These are phyloP conservation scores for Beverwykella pulmonaria DNA, from an alignment of 495 filamentous ascomycete genomes.

Conservation along the genomic window DNA sequence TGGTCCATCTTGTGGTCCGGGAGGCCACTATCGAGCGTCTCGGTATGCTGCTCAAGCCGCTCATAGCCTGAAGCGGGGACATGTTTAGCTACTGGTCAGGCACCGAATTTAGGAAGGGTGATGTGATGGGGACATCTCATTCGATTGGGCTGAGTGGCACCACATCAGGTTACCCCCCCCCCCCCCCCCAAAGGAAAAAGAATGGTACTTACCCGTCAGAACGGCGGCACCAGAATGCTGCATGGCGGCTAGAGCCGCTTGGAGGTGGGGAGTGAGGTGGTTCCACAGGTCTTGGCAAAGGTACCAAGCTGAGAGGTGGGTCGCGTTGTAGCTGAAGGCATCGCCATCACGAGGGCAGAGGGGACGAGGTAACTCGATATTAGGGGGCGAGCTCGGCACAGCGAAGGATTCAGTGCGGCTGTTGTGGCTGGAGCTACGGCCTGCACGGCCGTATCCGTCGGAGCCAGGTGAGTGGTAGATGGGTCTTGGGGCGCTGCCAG, in stretches of 20 bases:
- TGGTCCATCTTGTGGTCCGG: no score
- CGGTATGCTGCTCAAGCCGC: conserved; percentile 32
- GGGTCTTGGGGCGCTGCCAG: conserved; percentile 5
- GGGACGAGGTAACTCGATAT: conserved; percentile 31
- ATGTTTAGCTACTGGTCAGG: not conserved
- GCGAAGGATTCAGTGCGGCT: not conserved
- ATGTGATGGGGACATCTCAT: not conserved
- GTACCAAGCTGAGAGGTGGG: conserved; percentile 36
- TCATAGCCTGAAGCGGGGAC: conserved; percentile 17
- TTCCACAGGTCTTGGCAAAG: conserved; percentile 35
- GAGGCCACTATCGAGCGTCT: not conserved
- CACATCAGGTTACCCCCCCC: no score
- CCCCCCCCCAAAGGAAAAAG: no score
- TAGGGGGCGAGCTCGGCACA: not conserved
- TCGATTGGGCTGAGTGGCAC: conserved; percentile 2
- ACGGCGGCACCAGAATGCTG: conserved; percentile 43
- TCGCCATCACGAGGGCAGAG: conserved; percentile 36
- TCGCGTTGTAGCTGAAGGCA: conserved; percentile 42
- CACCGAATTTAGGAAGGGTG: not conserved
- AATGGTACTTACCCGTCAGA: conserved; percentile 23
- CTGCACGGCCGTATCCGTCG: not conserved
- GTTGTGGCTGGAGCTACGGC: conserved; percentile 9
- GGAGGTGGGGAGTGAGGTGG: conserved; percentile 30
- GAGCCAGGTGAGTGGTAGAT: conserved; percentile 5
- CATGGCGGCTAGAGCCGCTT: conserved; percentile 23